These are phyloP conservation scores for Mycena vitilis DNA, from an alignment of 768 basidiomycete species.

Conservation along the genomic window DNA sequence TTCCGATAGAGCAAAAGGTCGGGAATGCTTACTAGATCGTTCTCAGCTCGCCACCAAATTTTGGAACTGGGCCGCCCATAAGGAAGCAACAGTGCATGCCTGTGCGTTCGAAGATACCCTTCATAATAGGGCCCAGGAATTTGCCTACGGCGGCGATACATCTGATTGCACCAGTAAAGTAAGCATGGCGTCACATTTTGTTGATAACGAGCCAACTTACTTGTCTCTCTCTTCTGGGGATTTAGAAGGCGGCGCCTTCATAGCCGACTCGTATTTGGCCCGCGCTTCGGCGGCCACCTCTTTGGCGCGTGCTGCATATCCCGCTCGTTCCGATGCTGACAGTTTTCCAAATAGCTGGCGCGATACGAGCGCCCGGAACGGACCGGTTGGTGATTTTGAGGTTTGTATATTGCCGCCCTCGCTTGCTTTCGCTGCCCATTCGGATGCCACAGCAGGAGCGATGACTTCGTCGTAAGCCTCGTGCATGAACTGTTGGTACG, in stretches of 20 bases:
- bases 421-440: not conserved
- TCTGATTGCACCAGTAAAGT: no score
- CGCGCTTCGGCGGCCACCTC: not conserved
- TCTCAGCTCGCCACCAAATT: no score
- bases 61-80: no score
- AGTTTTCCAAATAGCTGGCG: conserved; percentile 3
- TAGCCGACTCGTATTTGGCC: not conserved
- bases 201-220: not conserved
- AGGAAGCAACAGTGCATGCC: no score
- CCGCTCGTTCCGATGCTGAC: not conserved
- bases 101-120: not conserved
- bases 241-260: not conserved
- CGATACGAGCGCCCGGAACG: conserved; percentile 1
- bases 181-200: no score
- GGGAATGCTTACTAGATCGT: no score
- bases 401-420: not conserved
- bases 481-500: conserved; percentile 16
- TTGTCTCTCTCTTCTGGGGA: not conserved
- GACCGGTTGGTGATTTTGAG: not conserved
- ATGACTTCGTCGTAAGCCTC: not conserved
- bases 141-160: no score
- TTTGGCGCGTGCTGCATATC: not conserved
- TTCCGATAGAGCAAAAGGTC: no score
- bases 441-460: not conserved
- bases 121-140: not conserved